Evolutionary conservation across 257 asterid genomes (phyloP).

Genomic region (Apocynum venetum): DNA sequence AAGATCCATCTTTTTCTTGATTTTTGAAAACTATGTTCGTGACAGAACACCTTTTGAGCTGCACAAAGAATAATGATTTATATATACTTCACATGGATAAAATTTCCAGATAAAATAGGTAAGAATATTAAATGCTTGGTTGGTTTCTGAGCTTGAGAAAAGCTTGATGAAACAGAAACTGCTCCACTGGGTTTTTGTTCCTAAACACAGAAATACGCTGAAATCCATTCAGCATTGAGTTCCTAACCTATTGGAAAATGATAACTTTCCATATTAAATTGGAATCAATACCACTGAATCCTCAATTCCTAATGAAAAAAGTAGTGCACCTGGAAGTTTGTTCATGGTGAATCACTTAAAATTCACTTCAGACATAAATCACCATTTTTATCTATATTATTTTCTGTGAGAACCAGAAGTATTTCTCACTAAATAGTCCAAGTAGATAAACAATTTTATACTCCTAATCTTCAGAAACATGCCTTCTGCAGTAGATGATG

Average conservation of each 20-base stretch:
- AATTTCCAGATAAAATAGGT: background rate
- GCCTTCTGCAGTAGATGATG: background rate
- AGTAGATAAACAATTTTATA: background rate
- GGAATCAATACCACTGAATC: background rate
- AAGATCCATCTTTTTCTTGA: conserved; percentile 6
- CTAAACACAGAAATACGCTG: background rate
- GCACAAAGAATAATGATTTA: conserved; percentile 23
- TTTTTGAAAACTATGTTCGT: conserved; percentile 38
- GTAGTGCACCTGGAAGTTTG: background rate
- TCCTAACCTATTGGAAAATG: background rate
- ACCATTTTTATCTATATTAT: background rate
- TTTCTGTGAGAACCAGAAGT: background rate
- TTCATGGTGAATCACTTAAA: background rate
- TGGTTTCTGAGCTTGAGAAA: background rate
- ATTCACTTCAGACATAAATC: background rate
- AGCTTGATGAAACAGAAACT: background rate
- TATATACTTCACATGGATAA: background rate
- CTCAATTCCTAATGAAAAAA: background rate
- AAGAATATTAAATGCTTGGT: background rate
- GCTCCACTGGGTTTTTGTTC: background rate
- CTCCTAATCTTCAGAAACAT: background rate
- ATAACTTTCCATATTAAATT: background rate
- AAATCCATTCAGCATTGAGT: too few species aligned
- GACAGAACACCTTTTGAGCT: conserved; percentile 87
- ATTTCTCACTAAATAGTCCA: background rate